Conservation (phyloP, 805 yeast species). For the Yarrowia hollandica region DNA sequence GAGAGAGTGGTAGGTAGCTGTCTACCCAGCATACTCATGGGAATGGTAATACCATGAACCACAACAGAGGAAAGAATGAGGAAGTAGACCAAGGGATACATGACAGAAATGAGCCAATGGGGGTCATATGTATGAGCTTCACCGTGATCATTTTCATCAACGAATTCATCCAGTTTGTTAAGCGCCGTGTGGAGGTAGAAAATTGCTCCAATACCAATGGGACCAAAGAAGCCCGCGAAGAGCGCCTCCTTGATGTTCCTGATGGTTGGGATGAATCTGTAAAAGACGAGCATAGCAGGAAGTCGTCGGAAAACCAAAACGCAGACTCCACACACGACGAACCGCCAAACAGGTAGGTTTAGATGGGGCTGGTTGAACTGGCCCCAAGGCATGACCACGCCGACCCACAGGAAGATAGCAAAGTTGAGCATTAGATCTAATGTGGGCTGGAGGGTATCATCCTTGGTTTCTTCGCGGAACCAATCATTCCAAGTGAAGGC, state of each 20-base stretch:
- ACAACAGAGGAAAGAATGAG: slow-evolving; percentile 67
- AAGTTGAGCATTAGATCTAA: slow-evolving; percentile 65
- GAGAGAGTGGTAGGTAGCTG: slow-evolving; percentile 15
- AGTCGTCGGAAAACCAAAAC: slow-evolving; percentile 42
- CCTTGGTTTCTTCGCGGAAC: slow-evolving; percentile 58
- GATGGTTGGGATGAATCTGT: slow-evolving; percentile 61
- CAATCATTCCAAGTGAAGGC: slow-evolving; percentile 68
- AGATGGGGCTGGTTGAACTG: slow-evolving; percentile 47
- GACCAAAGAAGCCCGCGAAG: slow-evolving; percentile 75
- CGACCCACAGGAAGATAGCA: slow-evolving; percentile 67
- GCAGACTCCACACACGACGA: slow-evolving; percentile 40
- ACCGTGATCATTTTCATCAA: slow-evolving; percentile 16
- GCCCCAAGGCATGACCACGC: slow-evolving; percentile 70
- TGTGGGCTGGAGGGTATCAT: slow-evolving; percentile 63
- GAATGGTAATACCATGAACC: slow-evolving; percentile 59
- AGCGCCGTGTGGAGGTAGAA: slow-evolving; percentile 53
- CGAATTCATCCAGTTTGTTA: slow-evolving; percentile 42
- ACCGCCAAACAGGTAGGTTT: slow-evolving; percentile 41
- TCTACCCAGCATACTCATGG: slow-evolving; percentile 28
- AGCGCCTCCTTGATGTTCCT: slow-evolving; percentile 66
- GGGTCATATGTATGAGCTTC: slow-evolving; percentile 28
- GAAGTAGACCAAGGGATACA: slow-evolving; percentile 72
- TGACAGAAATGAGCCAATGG: slow-evolving; percentile 49
- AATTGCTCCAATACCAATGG: slow-evolving; percentile 71
- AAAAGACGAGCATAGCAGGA: slow-evolving; percentile 47